Base-by-base conservation (phyloP, 805 yeast species). In the Yamadazyma takamatsuzukensis region DNA sequence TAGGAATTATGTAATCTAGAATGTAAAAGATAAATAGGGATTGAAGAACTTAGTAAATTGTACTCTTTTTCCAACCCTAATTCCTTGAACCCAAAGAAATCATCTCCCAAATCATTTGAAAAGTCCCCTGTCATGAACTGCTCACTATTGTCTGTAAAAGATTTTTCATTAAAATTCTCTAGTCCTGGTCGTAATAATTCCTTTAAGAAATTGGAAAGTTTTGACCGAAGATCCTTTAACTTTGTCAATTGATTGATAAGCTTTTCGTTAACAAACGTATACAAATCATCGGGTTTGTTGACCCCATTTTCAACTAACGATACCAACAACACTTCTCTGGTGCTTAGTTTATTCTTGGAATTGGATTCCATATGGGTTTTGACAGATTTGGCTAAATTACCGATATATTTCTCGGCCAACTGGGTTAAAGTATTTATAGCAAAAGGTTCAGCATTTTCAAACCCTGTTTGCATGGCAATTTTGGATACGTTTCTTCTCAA, bases 21-120 rank as follows among this genome's bases (percentile, higher is more conserved):
- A 45, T 87, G 96, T 22, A 93, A 64, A 36, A 93, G 64, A 56
- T 90, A 95, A 27, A 94, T 67, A 2, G 99, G 98, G 17, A 93
- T 87, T 0, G 95, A 76, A 3, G 89, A 74, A 18, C 89, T 82
- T 30, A 88, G 60, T 53, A 90, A 65, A 8, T 90, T 89, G 54
- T 87, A 83, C 56, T 93, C 99, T 48, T 82, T 85, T 49, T 90
- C 97, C 33, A 93, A 64, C 0, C 98, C 98, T 29, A 93, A 67
- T 44, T 90, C 97, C 52, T 76, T 83, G 68, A 93, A 94, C 0
- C 99, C 99, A 63, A 94, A 94, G 71, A 89, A 93, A 61, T 93
- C 99, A 48, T 90, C 98, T 5, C 97, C 98, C 23, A 93, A 64
- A 40, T 89, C 96, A 47, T 76, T 82, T 1, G 96, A 83, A 55